A percentile compares a stretch with the other conserved stretches of the same genome.
Evolutionary conservation across 2,329 filamentous ascomycete species (phyloP).

Genomic region (Phyllosticta citrichinensis): DNA sequence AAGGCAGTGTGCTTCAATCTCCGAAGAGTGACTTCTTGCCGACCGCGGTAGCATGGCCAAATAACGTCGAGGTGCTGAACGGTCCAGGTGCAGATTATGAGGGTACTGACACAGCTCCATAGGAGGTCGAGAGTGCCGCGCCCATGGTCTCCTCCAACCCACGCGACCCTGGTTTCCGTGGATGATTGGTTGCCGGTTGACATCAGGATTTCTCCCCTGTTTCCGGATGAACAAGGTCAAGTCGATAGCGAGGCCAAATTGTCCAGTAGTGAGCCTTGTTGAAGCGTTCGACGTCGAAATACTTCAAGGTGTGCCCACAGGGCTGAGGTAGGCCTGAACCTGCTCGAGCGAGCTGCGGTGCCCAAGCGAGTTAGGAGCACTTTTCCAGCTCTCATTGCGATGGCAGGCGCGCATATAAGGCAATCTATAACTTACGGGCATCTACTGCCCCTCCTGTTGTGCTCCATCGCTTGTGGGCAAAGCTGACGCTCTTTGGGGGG

Average conservation of each 20-base stretch:
- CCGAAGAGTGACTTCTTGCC: background rate
- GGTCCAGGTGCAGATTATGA: background rate
- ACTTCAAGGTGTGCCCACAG: background rate
- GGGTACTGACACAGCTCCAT: background rate
- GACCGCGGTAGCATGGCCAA: background rate
- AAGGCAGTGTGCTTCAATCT: background rate
- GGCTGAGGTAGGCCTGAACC: background rate
- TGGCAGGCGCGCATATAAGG: background rate
- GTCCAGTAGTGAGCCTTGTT: background rate
- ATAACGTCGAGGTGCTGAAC: background rate
- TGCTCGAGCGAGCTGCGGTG: background rate
- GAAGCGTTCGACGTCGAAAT: background rate
- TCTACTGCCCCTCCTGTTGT: background rate
- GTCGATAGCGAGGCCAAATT: background rate
- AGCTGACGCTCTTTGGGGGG: background rate
- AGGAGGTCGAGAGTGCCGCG: conserved; percentile 26
- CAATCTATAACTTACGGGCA: background rate
- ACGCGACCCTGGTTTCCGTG: conserved; percentile 14
- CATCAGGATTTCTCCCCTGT: background rate
- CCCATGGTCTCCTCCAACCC: conserved; percentile 20
- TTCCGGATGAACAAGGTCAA: background rate
- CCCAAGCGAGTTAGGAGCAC: background rate
- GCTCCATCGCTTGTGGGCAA: background rate
- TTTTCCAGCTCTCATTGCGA: background rate
- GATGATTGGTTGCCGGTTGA: background rate